Evolutionary conservation across 164 flowering plant genomes (phyloP), one percentile per base, ranked within the genome.

Genomic region (Magnolia kwangsiensis): DNA sequence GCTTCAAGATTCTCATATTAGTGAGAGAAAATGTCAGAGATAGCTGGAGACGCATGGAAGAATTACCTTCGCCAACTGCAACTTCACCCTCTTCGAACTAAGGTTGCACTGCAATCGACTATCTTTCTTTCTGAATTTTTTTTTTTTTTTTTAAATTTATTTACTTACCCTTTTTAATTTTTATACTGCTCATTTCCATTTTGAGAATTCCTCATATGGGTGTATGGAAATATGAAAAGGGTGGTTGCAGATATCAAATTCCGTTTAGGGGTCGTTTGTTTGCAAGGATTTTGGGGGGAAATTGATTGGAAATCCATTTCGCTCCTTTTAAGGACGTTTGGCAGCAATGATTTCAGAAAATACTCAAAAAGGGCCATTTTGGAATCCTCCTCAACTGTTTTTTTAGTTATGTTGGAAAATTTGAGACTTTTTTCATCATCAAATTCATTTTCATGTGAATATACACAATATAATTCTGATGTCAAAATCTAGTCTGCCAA

Each of bases 1-100:
- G 14, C 59, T 9, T 14, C 59, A 9, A 14, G 14, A 14, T 27
- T n/a, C 8, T n/a, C 67, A 63, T 18, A 16, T 63, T n/a, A 18
- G 2, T 20, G 29, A 18, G n/a, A 45, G 51, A 8, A 55, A 29
- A 89, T 90, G 96, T 84, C 90, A 76, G 91, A 90, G 27, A 76
- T 83, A 10, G 80, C 84, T 64, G 83, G 78, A 69, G 84, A 85
- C 3, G 85, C 85, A 20, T 90, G 90, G 92, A 82, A 82, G 63
- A 86, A 81, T 7, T 91, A 90, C 79, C 81, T 91, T 23, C 58
- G 82, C 27, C 92, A 89, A 75, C 88, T 91, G 45, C 90, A 90
- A 75, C 50, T 68, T 27, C 87, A 91, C 78, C 96, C 96, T 82
- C 88, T 91, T 0, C 85, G 91, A 84, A 90, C 94, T 64, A 90